Evolutionary conservation across 169 alveolate genomes (phyloP).

Genomic region (Plasmodium cynomolgi): DNA sequence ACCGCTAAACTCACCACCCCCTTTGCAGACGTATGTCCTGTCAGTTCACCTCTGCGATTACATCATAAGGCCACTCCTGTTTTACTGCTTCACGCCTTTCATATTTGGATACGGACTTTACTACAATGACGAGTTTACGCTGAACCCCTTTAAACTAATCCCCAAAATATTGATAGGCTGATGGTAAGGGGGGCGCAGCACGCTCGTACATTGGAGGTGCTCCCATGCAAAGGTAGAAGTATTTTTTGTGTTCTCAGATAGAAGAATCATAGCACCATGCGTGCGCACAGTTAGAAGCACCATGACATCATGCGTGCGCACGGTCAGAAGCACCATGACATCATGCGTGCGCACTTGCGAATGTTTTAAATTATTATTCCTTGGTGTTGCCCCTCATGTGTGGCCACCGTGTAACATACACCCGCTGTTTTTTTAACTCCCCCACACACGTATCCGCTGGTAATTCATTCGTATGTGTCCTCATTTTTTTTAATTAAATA

Average conservation of each 20-base stretch:
- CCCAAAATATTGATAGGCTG: conserved; percentile 64
- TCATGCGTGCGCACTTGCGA: background rate
- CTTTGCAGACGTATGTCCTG: conserved; percentile 28
- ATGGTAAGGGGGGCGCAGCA: background rate
- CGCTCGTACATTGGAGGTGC: background rate
- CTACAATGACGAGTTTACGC: conserved; percentile 60
- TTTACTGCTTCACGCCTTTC: conserved; percentile 64
- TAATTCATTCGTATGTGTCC: background rate
- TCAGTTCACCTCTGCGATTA: conserved; percentile 31
- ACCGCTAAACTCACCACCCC: background rate
- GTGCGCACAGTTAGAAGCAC: background rate
- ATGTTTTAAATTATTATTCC: background rate
- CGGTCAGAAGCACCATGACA: no score
- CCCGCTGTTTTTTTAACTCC: background rate
- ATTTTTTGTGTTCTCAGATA: background rate
- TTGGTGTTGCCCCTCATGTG: background rate
- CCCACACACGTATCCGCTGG: background rate
- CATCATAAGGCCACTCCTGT: conserved; percentile 59
- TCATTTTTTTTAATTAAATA: conserved; percentile 1
- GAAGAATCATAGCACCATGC: background rate
- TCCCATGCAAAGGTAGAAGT: background rate
- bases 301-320: no score
- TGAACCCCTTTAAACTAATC: conserved; percentile 55
- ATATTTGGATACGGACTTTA: conserved; percentile 73
- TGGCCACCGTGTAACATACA: background rate